A percentile compares a stretch with the other conserved stretches of the same genome.
Conservation (phyloP, 192 early-diverging fungal species). For the Phlyctochytrium planicorne region DNA sequence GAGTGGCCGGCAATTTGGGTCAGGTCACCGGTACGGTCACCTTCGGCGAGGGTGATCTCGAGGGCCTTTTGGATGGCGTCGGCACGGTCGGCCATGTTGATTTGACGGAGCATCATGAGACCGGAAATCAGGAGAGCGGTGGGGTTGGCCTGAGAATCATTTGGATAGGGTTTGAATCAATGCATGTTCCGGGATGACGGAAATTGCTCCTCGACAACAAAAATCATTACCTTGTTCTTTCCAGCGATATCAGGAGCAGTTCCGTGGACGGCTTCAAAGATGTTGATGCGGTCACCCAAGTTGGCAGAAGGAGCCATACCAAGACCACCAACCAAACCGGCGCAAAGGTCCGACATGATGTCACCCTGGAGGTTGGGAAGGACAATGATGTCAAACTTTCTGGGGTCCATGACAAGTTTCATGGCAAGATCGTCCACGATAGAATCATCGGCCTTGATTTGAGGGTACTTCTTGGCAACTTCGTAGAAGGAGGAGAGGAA, state of each 20-base stretch:
- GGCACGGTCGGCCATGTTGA: slow-evolving; percentile 68
- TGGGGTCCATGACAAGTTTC: slow-evolving; percentile 65
- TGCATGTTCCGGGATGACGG: too few species aligned
- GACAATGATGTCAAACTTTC: slow-evolving; percentile 69
- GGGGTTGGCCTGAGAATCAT: slow-evolving; percentile 60
- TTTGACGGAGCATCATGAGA: slow-evolving; percentile 90
- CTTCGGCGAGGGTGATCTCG: slow-evolving; percentile 7
- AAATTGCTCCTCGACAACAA: slow-evolving; percentile 18
- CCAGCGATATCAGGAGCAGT: slow-evolving; percentile 86
- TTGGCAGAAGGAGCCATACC: slow-evolving; percentile 90
- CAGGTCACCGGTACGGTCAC: slow-evolving; percentile 21
- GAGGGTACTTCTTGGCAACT: slow-evolving; percentile 78
- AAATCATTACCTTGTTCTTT: slow-evolving; percentile 48
- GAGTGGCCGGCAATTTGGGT: slow-evolving; percentile 3
- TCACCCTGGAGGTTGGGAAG: slow-evolving; percentile 95
- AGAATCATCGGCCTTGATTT: slow-evolving; percentile 81
- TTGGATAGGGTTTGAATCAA: neutral
- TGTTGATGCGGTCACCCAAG: slow-evolving; percentile 86
- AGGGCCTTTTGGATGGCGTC: slow-evolving; percentile 25
- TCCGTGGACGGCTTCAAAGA: slow-evolving; percentile 79
- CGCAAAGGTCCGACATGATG: slow-evolving; percentile 90
- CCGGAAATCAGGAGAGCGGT: slow-evolving; percentile 81
- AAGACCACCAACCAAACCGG: slow-evolving; percentile 87
- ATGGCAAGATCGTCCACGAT: slow-evolving; percentile 45
- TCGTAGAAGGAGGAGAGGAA: slow-evolving; percentile 84